Base-by-base conservation (phyloP, 352 stramenopile species). In the Phytophthora pluvialis region DNA sequence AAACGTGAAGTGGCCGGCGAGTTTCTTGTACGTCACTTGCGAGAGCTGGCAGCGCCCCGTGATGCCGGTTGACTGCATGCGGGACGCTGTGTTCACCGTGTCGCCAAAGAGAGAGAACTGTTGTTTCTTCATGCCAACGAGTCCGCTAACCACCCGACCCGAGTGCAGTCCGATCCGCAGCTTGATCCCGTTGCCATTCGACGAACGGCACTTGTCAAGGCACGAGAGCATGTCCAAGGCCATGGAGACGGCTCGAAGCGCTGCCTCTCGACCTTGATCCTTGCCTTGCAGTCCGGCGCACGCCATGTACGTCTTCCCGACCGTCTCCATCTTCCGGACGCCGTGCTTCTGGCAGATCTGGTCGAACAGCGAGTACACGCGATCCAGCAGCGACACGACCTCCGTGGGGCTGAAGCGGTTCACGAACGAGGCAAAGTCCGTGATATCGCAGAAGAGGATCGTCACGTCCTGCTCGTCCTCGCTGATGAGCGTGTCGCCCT, bases 61-160 rank as follows among this genome's bases (percentile, higher is more conserved):
- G 13, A 93, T 60, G 0, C 89, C 90, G 25, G 92, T 96, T 5
- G 87, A 96, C 58, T 98, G 89, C 93, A 97, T 97, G 2, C 91
- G 80, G 4, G 83, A 90, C 4, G 89, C 77, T 0, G 89, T 97
- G 63, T 97, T 98, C 3, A 97, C 90, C 0, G 94, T 96, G 57
- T 98, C 95, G 6, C 95, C 93, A 75, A 98, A 98, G 7, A 98
- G 71, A 9, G 88, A 96, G 65, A 97, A 98, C 28, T 95, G 86
- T 42, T 95, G 91, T 68, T 98, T 98, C 58, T 97, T 94, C 72
- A 95, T 91, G 0, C 93, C 93, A 0, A 98, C 89, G 1, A 98
- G 73, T 12, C 87, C 85, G 26, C 81, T 93, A 21, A 98, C 91
- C 16, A 97, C 83, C 18, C 91, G 80, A 9, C 93, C 94, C 6